A percentile compares a stretch with the other conserved stretches of the same genome.
These are phyloP conservation scores for Lipomyces japonicus DNA, from an alignment of 805 yeast genomes.

Conservation along the genomic window DNA sequence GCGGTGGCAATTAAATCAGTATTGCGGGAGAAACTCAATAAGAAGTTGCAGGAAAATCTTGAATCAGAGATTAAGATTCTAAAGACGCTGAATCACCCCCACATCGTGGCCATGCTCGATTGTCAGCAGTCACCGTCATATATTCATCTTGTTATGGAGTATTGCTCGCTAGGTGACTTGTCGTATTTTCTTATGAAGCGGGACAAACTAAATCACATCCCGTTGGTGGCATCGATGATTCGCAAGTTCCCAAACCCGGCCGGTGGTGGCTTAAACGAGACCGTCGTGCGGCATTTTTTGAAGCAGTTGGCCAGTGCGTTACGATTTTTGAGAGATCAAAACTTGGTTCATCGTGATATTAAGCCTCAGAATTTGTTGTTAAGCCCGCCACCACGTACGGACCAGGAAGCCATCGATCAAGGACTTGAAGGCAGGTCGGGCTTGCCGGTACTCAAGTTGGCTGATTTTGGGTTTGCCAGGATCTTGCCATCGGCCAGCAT, in stretches of 20 bases:
- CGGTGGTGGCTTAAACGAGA: slow-evolving; percentile 73
- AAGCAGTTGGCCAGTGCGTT: slow-evolving; percentile 84
- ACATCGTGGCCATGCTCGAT: slow-evolving; percentile 81
- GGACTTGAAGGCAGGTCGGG: slow-evolving; percentile 79
- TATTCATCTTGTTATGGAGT: slow-evolving; percentile 91
- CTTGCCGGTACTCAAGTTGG: slow-evolving; percentile 84
- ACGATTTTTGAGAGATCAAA: slow-evolving; percentile 72
- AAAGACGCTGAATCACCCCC: slow-evolving; percentile 86
- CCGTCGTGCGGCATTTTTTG: slow-evolving; percentile 74
- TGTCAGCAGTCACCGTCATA: slow-evolving; percentile 70
- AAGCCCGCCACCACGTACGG: slow-evolving; percentile 74
- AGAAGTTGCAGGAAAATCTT: slow-evolving; percentile 81
- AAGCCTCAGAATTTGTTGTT: slow-evolving; percentile 85
- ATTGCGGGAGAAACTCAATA: slow-evolving; percentile 73
- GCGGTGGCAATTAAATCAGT: slow-evolving; percentile 90
- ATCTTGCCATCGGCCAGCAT: slow-evolving; percentile 87
- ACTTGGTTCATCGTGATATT: slow-evolving; percentile 90
- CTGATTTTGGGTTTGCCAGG: slow-evolving; percentile 97
- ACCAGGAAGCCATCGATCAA: slow-evolving; percentile 51
- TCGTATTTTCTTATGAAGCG: slow-evolving; percentile 79
- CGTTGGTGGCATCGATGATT: slow-evolving; percentile 69
- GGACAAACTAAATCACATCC: slow-evolving; percentile 70
- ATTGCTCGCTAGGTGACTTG: slow-evolving; percentile 91
- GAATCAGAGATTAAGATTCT: slow-evolving; percentile 89
- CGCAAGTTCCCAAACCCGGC: slow-evolving; percentile 79